phyloP scores from a whole-genome alignment of 306 rosid species.

The Fagus sylvatica region DNA sequence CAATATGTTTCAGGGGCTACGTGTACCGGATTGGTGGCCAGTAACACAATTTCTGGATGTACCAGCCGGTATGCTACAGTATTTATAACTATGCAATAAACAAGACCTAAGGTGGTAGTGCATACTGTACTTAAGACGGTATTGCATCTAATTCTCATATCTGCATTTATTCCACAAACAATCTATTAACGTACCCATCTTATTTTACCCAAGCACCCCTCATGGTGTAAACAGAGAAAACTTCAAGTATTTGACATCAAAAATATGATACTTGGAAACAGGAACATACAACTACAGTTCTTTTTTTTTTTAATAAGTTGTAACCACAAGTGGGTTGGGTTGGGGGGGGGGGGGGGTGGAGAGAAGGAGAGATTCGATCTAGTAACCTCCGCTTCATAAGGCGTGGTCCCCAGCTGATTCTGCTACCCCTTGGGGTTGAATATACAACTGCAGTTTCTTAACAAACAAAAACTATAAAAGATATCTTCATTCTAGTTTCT shows the following conservation, averaged over 20 bases:
- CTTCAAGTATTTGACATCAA: background rate
- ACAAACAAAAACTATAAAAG: background rate
- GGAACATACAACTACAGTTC: background rate
- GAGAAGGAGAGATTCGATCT: no score
- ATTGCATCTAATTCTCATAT: background rate
- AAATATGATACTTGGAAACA: background rate
- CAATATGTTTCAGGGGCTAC: no score
- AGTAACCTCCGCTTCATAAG: no score
- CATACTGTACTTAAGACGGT: background rate
- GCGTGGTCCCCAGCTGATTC: no score
- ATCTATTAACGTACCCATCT: background rate
- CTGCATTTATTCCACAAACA: background rate
- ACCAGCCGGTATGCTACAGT: no score
- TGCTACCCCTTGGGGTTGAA: no score
- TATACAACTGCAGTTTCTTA: background rate
- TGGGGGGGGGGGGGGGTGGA: no score
- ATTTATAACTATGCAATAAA: no score
- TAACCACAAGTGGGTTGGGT: no score
- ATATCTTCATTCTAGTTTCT: constrained; percentile 29
- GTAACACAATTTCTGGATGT: no score
- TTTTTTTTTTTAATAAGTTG: no score
- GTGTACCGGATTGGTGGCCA: no score
- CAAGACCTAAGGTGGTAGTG: background rate
- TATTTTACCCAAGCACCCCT: background rate
- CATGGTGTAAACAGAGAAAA: background rate